These are phyloP conservation scores for Sporisorium scitamineum DNA, from an alignment of 1,284 basidiomycete species.

Conservation along the genomic window DNA sequence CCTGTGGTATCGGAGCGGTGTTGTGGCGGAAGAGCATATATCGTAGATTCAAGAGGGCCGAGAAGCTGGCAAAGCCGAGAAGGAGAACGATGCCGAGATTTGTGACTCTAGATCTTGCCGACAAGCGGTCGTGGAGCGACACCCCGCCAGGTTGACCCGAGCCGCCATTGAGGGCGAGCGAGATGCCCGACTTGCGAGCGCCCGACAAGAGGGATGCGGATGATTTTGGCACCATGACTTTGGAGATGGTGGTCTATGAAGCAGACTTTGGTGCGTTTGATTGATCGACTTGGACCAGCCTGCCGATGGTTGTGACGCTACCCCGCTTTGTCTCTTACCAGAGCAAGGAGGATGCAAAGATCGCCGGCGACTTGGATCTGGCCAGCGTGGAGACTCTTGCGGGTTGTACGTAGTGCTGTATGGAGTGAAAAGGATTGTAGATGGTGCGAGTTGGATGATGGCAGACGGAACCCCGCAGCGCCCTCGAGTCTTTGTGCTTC, in stretches of 20 bases:
- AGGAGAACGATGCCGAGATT: constrained; percentile 67
- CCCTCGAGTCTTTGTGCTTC: neutral
- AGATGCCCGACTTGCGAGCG: constrained; percentile 57
- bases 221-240: constrained; percentile 45
- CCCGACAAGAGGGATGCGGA: constrained; percentile 40
- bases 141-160: constrained; percentile 28
- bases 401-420: no score
- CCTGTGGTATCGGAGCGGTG: constrained; percentile 18
- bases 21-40: constrained; percentile 29
- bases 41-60: constrained; percentile 63
- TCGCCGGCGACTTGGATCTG: no score
- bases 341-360: neutral
- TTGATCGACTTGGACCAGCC: neutral
- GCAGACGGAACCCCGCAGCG: neutral
- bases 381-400: neutral
- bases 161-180: constrained; percentile 50
- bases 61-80: constrained; percentile 53
- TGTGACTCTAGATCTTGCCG: constrained; percentile 66
- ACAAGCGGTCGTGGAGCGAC: constrained; percentile 56
- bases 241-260: neutral
- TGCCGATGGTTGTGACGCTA: neutral
- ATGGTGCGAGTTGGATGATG: neutral
- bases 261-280: no score
- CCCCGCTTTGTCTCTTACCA: no score
- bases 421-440: neutral